Evolutionary conservation across 2,329 filamentous ascomycete species (phyloP), one percentile per base, ranked within the genome.

Genomic region (Aspergillus hiratsukae): DNA sequence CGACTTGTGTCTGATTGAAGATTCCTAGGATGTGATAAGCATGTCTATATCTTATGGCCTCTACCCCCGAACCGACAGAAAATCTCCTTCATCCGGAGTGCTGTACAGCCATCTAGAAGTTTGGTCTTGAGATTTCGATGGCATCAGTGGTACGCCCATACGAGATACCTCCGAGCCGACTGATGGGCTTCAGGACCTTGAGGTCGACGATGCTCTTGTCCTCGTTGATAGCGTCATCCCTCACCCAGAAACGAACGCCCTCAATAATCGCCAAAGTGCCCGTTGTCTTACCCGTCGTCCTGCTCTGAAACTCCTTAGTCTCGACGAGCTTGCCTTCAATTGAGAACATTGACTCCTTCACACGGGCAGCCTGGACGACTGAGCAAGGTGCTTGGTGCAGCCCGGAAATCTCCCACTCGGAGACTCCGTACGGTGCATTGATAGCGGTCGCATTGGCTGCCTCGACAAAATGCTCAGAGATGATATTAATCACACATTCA

Each of bases 401-500:
- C 0, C 92, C 92, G 29, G 83, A 84, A 27, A 94, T 76, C 1
- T 82, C 81, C 91, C 91, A 97, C 74, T 97, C 92, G 1, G 84
- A 88, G 1, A 83, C 76, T 1, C 88, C 90, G 59, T 85, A 86
- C 0, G 92, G 92, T 0, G 90, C 83, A 72, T 96, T 90, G 65
- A 95, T 84, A 49, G 82, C 82, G 3, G 87, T 84, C n/a, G 86
- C 80, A 73, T 97, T 97, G 49, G 91, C 92, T 0, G 92, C 92
- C 78, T 97, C 92, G 67, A 94, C 69, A 69, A 87, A 96, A 69
- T 87, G 83, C 76, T 96, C 91, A 8, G 83, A 86, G 68, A 97
- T 89, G 68, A 96, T 89, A 76, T 94, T 96, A 76, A 97, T 87
- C 56, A 86, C 84, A 74, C 89, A 93, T 76, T 96, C 90, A 48